A percentile compares a stretch with the other conserved stretches of the same genome.
These are phyloP conservation scores for Paecilomyces formosus DNA, from an alignment of 2,329 filamentous ascomycete genomes.

Conservation along the genomic window DNA sequence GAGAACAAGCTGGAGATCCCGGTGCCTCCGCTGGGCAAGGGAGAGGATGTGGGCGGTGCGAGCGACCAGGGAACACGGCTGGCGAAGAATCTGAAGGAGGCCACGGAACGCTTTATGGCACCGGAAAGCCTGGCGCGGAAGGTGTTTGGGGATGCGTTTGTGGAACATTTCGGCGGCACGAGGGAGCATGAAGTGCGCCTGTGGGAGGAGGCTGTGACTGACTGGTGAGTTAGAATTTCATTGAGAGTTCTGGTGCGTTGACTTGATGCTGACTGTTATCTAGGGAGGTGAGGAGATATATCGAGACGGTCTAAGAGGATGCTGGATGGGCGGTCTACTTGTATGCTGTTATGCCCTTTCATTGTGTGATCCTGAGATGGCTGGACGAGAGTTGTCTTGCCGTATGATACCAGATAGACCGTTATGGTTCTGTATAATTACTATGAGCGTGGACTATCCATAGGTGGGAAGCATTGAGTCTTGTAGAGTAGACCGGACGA, in stretches of 20 bases:
- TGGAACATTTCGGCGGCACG: conserved; percentile 90
- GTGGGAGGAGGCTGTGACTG: conserved; percentile 94
- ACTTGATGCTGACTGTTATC: conserved; percentile 10
- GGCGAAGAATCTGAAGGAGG: conserved; percentile 79
- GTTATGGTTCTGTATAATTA: background rate
- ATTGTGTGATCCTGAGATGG: background rate
- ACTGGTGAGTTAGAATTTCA: conserved; percentile 61
- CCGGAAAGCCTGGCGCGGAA: conserved; percentile 83
- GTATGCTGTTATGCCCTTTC: background rate
- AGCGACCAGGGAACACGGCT: conserved; percentile 67
- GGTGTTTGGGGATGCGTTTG: conserved; percentile 89
- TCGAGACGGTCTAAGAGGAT: conserved; percentile 57
- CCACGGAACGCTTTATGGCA: conserved; percentile 67
- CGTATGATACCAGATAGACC: background rate
- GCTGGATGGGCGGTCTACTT: background rate
- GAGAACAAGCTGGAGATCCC: conserved; percentile 84
- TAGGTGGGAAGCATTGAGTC: no score
- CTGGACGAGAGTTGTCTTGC: background rate
- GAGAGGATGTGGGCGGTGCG: conserved; percentile 68
- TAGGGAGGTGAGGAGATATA: conserved; percentile 71
- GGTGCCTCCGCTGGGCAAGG: conserved; percentile 75
- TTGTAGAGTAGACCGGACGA: no score
- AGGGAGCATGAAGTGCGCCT: conserved; percentile 82
- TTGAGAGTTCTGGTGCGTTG: background rate
- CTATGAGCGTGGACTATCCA: no score